These are phyloP conservation scores for Karstenula rhodostoma DNA, from an alignment of 2,329 filamentous ascomycete genomes.

Conservation along the genomic window DNA sequence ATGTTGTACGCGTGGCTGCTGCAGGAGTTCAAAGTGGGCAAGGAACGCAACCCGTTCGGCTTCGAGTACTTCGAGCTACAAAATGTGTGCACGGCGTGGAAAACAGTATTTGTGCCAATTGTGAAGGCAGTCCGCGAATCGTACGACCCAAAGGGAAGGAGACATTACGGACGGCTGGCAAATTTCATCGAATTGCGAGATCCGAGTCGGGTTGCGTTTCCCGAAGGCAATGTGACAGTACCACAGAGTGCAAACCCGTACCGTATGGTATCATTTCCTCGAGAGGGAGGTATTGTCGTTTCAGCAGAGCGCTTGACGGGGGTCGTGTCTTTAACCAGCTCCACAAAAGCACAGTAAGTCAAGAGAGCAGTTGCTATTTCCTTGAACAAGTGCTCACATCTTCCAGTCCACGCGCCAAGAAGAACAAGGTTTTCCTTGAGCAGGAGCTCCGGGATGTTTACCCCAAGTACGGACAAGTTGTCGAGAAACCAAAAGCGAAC, in stretches of 20 bases:
- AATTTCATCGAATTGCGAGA: constrained; percentile 37
- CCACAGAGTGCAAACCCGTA: constrained; percentile 29
- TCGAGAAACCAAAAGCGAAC: constrained; percentile 41
- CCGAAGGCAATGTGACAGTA: constrained; percentile 35
- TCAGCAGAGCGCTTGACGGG: not conserved
- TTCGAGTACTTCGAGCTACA: constrained; percentile 40
- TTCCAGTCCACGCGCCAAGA: constrained; percentile 22
- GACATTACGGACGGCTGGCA: constrained; percentile 43
- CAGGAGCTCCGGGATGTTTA: constrained; percentile 39
- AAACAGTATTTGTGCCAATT: constrained; percentile 41
- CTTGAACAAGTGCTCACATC: not conserved
- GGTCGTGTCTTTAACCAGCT: not conserved
- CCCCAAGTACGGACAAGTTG: constrained; percentile 40
- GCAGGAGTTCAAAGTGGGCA: constrained; percentile 44
- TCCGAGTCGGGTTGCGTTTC: constrained; percentile 43
- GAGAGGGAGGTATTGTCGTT: constrained; percentile 5
- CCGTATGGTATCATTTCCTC: constrained; percentile 29
- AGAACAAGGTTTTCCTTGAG: constrained; percentile 37
- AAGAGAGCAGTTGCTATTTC: not conserved
- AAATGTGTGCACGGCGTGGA: constrained; percentile 40
- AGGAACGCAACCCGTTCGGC: constrained; percentile 32
- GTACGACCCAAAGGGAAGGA: constrained; percentile 36
- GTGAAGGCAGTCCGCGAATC: constrained; percentile 38
- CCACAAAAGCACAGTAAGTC: not conserved
- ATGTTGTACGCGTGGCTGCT: constrained; percentile 44